Conservation (phyloP, 345 rosid genomes). For the Sisymbrium irio region DNA sequence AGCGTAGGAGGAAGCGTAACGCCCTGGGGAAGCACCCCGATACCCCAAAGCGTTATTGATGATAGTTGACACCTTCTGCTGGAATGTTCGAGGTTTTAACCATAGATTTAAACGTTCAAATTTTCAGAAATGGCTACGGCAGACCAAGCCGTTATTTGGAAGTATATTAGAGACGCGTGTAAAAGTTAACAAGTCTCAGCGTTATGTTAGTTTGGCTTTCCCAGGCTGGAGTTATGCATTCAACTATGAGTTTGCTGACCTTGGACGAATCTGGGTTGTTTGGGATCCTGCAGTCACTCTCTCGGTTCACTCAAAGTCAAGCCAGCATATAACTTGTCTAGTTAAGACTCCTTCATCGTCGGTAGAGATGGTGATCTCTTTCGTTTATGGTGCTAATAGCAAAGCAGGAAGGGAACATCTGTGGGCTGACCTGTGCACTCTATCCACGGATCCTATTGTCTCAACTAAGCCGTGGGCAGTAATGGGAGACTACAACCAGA, state of each 20-base stretch:
- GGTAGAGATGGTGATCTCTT: too few relatives aligned
- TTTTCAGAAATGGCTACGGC: not conserved
- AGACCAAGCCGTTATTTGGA: not conserved
- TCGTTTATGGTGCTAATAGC: too few relatives aligned
- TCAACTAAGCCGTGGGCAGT: too few relatives aligned
- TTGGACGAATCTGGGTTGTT: not conserved
- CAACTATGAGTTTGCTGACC: not conserved
- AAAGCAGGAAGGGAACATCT: too few relatives aligned
- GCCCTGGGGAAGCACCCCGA: not conserved
- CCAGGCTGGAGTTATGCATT: not conserved
- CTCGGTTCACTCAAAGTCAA: too few relatives aligned
- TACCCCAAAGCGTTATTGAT: not conserved
- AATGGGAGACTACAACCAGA: too few relatives aligned
- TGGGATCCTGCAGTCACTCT: not conserved
- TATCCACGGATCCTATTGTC: too few relatives aligned
- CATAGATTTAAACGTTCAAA: not conserved
- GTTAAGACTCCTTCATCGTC: too few relatives aligned
- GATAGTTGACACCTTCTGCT: not conserved
- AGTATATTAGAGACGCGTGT: not conserved
- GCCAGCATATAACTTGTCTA: too few relatives aligned
- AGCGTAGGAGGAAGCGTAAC: not conserved
- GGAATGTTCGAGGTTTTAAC: not conserved
- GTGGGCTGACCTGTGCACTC: too few relatives aligned
- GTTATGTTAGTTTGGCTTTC: rapidly evolving
- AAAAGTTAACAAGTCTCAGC: not conserved